phyloP scores from a whole-genome alignment of 768 basidiomycete species.

The Pleurotus pulmonarius region DNA sequence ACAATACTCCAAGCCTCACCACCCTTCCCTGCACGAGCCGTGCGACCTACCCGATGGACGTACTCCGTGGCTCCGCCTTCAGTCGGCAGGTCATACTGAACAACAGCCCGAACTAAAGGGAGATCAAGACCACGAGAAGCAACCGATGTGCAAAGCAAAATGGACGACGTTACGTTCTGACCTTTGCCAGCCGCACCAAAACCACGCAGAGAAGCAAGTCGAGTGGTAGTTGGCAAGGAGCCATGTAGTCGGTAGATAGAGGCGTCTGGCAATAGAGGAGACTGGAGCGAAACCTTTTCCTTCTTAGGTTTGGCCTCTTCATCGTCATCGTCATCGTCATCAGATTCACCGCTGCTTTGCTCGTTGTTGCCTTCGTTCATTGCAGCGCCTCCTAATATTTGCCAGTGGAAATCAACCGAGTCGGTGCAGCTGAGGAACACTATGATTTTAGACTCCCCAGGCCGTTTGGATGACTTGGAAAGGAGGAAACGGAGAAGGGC shows the following conservation, averaged over 20 bases:
- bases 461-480: slow-evolving; percentile 42
- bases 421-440: slow-evolving; percentile 97
- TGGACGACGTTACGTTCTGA: slow-evolving; percentile 44
- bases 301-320: slow-evolving; percentile 14
- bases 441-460: slow-evolving; percentile 69
- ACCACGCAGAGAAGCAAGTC: slow-evolving; percentile 76
- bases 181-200: slow-evolving; percentile 56
- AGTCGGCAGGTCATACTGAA: slow-evolving; percentile 97
- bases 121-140: slow-evolving; percentile 98
- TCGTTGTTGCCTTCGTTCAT: slow-evolving; percentile 47
- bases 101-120: slow-evolving; percentile 87
- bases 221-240: slow-evolving; percentile 77
- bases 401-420: slow-evolving; percentile 97
- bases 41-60: slow-evolving; percentile 94
- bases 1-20: slow-evolving; percentile 97
- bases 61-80: slow-evolving; percentile 97
- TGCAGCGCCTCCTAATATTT: slow-evolving; percentile 63
- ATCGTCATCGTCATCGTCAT: slow-evolving; percentile 12
- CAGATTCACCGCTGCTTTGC: slow-evolving; percentile 22
- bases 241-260: slow-evolving; percentile 90
- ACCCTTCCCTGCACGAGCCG: slow-evolving; percentile 92
- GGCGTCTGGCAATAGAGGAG: slow-evolving; percentile 76
- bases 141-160: slow-evolving; percentile 94
- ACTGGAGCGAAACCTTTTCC: slow-evolving; percentile 56
- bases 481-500: slow-evolving; percentile 83